These are phyloP conservation scores for Mikania micrantha DNA, from an alignment of 129 eudicot species.

Conservation along the genomic window DNA sequence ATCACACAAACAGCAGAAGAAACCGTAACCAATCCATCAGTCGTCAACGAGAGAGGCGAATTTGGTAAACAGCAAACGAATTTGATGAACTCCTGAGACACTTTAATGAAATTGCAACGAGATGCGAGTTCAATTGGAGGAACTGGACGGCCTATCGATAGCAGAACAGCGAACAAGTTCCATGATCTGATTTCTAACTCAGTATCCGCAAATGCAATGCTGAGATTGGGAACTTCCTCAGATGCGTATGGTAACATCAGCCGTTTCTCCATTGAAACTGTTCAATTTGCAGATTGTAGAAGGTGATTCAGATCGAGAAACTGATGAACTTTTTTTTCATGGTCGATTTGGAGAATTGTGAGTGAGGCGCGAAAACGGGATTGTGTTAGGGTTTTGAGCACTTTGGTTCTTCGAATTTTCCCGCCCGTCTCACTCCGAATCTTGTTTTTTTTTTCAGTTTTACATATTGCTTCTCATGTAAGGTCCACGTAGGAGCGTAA, in stretches of 20 bases:
- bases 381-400: constrained; percentile 20
- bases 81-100: constrained; percentile 36
- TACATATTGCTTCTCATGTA: not conserved
- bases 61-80: constrained; percentile 50
- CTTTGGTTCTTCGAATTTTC: constrained; percentile 13
- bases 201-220: constrained; percentile 10
- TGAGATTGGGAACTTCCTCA: constrained; percentile 15
- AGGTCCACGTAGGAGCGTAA: no score
- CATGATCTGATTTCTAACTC: constrained; percentile 47
- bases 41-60: constrained; percentile 54
- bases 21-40: constrained; percentile 30
- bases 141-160: constrained; percentile 47
- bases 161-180: constrained; percentile 44
- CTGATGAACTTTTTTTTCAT: not conserved
- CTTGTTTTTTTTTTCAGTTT: not conserved
- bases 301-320: constrained; percentile 4
- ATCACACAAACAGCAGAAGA: constrained; percentile 34
- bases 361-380: constrained; percentile 24
- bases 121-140: constrained; percentile 42
- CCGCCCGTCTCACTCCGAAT: constrained; percentile 16
- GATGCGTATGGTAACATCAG: constrained; percentile 18
- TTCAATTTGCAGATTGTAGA: constrained; percentile 6
- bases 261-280: constrained; percentile 32
- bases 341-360: not conserved
- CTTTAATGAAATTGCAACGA: constrained; percentile 24